phyloP scores from a whole-genome alignment of 108 stramenopile genomes.

The Cyclotella atomus region DNA sequence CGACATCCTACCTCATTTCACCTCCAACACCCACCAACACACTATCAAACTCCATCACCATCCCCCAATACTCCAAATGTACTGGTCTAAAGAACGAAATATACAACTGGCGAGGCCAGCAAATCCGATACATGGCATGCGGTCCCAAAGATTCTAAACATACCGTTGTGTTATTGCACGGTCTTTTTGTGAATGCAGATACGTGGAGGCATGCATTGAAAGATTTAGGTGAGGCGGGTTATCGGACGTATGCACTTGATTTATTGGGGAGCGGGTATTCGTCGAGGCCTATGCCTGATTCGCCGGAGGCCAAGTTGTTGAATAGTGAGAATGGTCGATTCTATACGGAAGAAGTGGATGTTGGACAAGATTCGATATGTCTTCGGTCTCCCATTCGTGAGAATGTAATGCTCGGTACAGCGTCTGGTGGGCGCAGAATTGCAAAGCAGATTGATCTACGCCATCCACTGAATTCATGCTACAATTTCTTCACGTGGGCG shows the following conservation, averaged over 20 bases:
- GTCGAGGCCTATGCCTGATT: constrained; percentile 69
- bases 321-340: constrained; percentile 67
- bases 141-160: constrained; percentile 49
- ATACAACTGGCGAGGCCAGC: constrained; percentile 65
- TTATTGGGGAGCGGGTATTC: constrained; percentile 87
- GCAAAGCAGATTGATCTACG: constrained; percentile 57
- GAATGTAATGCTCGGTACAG: constrained; percentile 61
- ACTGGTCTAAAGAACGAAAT: constrained; percentile 64
- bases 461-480: constrained; percentile 70
- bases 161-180: constrained; percentile 52
- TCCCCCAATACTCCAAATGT: neutral
- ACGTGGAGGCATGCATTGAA: constrained; percentile 12
- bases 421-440: constrained; percentile 55
- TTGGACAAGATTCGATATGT: neutral
- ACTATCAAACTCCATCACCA: neutral
- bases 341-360: neutral
- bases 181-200: constrained; percentile 42
- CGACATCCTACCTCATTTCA: neutral
- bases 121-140: constrained; percentile 68
- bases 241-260: constrained; percentile 81
- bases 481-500: constrained; percentile 93
- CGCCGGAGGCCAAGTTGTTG: constrained; percentile 52
- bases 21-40: neutral
- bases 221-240: constrained; percentile 57
- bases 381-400: constrained; percentile 28